Evolutionary conservation across 495 filamentous ascomycete species (phyloP).

Genomic region (Trichocladium uniseriatum): DNA sequence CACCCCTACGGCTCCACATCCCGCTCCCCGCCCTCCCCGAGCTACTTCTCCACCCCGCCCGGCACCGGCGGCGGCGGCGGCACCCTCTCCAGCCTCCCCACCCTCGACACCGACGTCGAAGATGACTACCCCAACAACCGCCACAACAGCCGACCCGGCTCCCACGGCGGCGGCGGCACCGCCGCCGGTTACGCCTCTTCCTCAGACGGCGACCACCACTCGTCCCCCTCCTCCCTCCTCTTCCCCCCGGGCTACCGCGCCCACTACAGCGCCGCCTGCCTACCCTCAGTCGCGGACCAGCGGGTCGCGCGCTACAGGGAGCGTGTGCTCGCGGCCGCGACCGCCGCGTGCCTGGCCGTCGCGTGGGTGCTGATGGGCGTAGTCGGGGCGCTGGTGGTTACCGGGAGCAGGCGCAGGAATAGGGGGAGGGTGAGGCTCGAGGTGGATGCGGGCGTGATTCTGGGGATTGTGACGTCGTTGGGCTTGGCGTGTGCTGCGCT

Average conservation of each 20-base stretch:
- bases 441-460: constrained; percentile 51
- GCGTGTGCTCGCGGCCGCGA: constrained; percentile 35
- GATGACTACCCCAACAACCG: constrained; percentile 19
- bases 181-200: constrained; percentile 23
- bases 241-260: constrained; percentile 35
- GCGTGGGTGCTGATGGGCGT: constrained; percentile 46
- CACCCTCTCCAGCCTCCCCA: background rate
- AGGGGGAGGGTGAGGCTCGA: constrained; percentile 30
- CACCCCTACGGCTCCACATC: constrained; percentile 10
- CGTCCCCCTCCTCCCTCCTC: background rate
- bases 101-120: constrained; percentile 23
- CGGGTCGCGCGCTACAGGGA: constrained; percentile 35
- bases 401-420: constrained; percentile 40
- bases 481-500: constrained; percentile 46
- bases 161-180: constrained; percentile 14
- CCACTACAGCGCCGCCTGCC: constrained; percentile 34
- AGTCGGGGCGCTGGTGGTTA: constrained; percentile 43
- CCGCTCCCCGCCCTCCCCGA: background rate
- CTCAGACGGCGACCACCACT: constrained; percentile 11
- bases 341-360: constrained; percentile 34
- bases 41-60: constrained; percentile 15
- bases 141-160: constrained; percentile 14
- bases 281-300: constrained; percentile 36
- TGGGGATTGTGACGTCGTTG: constrained; percentile 47
- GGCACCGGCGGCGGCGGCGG: no score